Evolutionary conservation across 352 stramenopile species (phyloP).

Genomic region (Phytophthora pini): DNA sequence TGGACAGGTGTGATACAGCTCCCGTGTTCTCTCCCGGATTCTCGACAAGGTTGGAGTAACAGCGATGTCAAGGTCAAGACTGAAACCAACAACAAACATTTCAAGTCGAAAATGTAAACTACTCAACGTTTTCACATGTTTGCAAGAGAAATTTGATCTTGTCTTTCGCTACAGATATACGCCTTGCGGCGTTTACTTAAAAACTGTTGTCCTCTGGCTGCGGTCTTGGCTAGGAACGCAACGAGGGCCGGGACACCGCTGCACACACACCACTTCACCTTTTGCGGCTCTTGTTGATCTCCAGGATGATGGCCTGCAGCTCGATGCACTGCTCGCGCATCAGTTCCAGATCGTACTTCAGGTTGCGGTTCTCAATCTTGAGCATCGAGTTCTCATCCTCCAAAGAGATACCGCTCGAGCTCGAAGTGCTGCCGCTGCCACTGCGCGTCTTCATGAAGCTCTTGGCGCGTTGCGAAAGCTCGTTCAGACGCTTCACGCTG

Average conservation of each 20-base stretch:
- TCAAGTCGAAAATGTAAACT: constrained; percentile 1
- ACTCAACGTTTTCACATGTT: constrained; percentile 35
- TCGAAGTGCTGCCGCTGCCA: constrained; percentile 68
- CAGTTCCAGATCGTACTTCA: constrained; percentile 89
- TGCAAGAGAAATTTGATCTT: constrained; percentile 33
- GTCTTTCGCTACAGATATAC: constrained; percentile 45
- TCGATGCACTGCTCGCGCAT: constrained; percentile 91
- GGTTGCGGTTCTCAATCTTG: constrained; percentile 88
- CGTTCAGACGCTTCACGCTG: constrained; percentile 77
- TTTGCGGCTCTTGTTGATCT: constrained; percentile 92
- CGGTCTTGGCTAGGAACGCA: constrained; percentile 1
- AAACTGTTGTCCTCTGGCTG: constrained; percentile 24
- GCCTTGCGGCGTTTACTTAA: constrained; percentile 39
- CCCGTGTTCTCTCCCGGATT: constrained; percentile 14
- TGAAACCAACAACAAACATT: not conserved
- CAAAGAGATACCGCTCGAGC: constrained; percentile 70
- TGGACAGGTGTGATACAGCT: constrained; percentile 2
- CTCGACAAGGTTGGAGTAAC: not conserved
- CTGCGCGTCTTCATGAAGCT: constrained; percentile 74
- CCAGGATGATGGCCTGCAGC: constrained; percentile 87
- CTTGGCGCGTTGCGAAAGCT: constrained; percentile 73
- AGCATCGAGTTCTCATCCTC: constrained; percentile 90
- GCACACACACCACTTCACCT: constrained; percentile 49
- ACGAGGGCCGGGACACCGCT: constrained; percentile 10
- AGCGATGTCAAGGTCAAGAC: constrained; percentile 6